A percentile compares a stretch with the other conserved stretches of the same genome.
phyloP scores from a whole-genome alignment of 345 rosid species.

The Gossypium arboreum region DNA sequence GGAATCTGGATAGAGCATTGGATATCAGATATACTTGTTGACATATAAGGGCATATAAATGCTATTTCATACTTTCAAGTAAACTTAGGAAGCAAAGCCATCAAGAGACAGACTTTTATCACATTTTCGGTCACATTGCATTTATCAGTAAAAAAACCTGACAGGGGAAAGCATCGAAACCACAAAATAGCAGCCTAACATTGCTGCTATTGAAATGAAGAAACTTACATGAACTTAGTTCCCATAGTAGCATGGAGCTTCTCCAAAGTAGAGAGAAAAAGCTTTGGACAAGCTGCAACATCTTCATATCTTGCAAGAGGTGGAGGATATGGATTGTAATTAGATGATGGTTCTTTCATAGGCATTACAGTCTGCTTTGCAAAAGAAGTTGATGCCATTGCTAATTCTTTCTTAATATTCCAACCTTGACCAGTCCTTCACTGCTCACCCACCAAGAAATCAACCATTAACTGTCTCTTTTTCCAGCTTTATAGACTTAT shows the following conservation, averaged over 20 bases:
- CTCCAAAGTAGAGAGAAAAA: constrained; percentile 71
- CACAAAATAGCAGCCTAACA: background rate
- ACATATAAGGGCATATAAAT: background rate
- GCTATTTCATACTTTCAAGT: background rate
- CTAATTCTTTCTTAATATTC: constrained; percentile 24
- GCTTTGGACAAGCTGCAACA: constrained; percentile 49
- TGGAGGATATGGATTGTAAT: constrained; percentile 40
- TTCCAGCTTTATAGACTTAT: background rate
- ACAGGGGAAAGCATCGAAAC: background rate
- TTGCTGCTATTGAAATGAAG: background rate
- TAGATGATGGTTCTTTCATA: constrained; percentile 37
- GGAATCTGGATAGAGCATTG: background rate
- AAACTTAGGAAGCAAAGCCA: background rate
- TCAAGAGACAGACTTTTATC: background rate
- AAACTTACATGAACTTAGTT: constrained; percentile 82
- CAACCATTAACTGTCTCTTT: background rate
- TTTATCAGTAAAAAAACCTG: too few relatives aligned
- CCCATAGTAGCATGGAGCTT: constrained; percentile 71
- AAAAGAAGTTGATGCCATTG: constrained; percentile 84
- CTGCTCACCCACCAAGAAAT: constrained; percentile 23
- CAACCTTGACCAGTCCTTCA: constrained; percentile 7
- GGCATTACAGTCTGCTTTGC: constrained; percentile 53
- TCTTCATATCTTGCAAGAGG: constrained; percentile 72
- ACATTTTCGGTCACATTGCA: background rate
- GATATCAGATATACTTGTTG: background rate